Evolutionary conservation across 2,329 filamentous ascomycete species (phyloP), one percentile per base, ranked within the genome.

Genomic region (Colletotrichum magnum): DNA sequence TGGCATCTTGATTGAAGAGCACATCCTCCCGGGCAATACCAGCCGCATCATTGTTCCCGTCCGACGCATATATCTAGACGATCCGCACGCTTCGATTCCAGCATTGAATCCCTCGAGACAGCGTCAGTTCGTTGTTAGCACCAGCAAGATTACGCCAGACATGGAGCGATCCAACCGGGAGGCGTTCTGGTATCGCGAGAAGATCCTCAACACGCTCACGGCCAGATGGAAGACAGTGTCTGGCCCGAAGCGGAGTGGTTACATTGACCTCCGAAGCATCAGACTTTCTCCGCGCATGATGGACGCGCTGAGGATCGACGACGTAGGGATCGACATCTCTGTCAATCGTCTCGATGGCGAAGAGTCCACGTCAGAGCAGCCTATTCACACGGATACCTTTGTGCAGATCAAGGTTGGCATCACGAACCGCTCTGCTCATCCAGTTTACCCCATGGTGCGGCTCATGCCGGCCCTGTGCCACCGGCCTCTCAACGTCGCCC

Each of bases 81-180:
- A 96, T 71, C 90, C 94, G 3, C 89, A 94, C 75, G 90, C 91
- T 2, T 85, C 92, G 1, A 93, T 98, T 47, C 95, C 94, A 1
- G 91, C 90, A 1, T 85, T 97, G 10, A 94, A 95, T 73, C 92
- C 92, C 0, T 90, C 92, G 0, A 90, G 92, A n/a, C 92, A 94
- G 76, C 89, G 94, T n/a, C 95, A 98, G 76, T 98, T 97, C 75
- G 93, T 98, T 36, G 93, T 97, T 51, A 96, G 93, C 79, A 89
- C 91, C 16, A 91, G 89, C 76, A 93, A 93, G 74, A 89, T 95
- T 64, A 91, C 92, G 0, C 93, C 94, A 0, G 94, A 96, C 72
- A 88, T 88, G 51, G 95, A 98, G 80, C 89, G 93, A 41, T 88
- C 90, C 13, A 92, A 87, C 69, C 87, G 95, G 59, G 94, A 97